Percentiles rank a stretch among this genome's conserved stretches.
These are phyloP conservation scores for Gossypium turneri DNA, from an alignment of 345 rosid genomes.

Conservation along the genomic window DNA sequence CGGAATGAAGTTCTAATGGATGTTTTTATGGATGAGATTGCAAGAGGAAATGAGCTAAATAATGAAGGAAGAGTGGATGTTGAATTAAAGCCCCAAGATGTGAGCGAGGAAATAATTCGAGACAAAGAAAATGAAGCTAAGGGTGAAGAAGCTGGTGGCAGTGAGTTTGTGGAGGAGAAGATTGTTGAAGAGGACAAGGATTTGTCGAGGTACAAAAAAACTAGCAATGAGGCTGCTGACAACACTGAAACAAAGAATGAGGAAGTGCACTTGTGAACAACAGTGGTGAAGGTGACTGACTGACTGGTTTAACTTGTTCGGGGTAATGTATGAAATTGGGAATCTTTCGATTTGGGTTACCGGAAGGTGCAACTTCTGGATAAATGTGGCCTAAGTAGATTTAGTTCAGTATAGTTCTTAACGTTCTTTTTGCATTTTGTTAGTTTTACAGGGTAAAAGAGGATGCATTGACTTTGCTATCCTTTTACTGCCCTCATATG, in stretches of 20 bases:
- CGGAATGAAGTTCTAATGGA: conserved; percentile 21
- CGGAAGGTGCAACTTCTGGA: neutral
- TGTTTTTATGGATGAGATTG: conserved; percentile 34
- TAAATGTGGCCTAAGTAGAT: neutral
- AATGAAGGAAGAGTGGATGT: neutral
- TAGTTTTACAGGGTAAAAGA: neutral
- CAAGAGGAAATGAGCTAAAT: neutral
- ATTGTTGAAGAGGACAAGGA: neutral
- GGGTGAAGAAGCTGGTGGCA: neutral
- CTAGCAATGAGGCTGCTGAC: neutral
- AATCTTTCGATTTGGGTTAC: neutral
- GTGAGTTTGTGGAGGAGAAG: conserved; percentile 3
- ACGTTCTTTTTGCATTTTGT: neutral
- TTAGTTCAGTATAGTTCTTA: conserved; percentile 2
- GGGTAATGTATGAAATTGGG: neutral
- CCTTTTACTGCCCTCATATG: neutral
- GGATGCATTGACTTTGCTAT: neutral
- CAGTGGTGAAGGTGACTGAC: neutral
- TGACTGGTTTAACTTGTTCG: neutral
- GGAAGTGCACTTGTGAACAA: conserved; percentile 9
- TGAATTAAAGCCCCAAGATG: neutral
- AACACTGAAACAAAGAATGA: neutral
- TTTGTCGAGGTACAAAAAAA: neutral
- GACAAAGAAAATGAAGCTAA: neutral
- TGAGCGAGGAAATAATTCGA: neutral